Conservation (phyloP, 2,329 filamentous ascomycete species). For the Colletotrichum karsti region DNA sequence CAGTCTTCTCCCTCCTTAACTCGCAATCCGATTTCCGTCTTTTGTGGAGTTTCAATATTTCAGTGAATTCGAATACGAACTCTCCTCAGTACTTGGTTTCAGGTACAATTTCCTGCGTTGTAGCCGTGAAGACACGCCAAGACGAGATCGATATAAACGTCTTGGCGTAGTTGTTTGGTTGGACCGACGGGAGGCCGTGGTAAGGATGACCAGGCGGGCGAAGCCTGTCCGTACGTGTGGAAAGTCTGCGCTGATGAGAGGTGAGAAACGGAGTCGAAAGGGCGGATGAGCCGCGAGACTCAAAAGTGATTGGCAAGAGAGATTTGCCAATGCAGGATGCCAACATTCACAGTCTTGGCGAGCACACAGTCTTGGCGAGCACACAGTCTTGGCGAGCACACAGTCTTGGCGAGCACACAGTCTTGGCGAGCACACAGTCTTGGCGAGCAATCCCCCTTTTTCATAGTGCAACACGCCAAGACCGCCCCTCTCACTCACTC, state of each 20-base stretch:
- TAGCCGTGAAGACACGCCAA: slow-evolving; percentile 3
- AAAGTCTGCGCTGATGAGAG: neutral
- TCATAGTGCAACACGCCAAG: slow-evolving; percentile 24
- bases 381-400: too few relatives aligned
- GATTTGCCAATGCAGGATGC: slow-evolving; percentile 12
- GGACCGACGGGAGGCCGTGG: neutral
- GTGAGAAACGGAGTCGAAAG: neutral
- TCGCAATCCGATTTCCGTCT: too few relatives aligned
- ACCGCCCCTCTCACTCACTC: neutral
- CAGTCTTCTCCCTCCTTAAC: neutral
- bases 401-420: too few relatives aligned
- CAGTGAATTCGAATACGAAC: neutral
- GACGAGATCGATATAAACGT: slow-evolving; percentile 1
- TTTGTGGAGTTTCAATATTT: neutral
- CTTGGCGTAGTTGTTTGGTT: neutral
- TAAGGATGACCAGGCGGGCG: neutral
- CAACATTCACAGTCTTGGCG: slow-evolving; percentile 19
- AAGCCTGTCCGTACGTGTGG: neutral
- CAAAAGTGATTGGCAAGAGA: slow-evolving; percentile 6
- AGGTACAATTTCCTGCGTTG: slow-evolving; percentile 3
- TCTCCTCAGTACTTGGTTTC: neutral
- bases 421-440: too few relatives aligned
- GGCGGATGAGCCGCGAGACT: neutral
- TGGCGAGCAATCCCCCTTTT: slow-evolving; percentile 21
- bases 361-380: too few relatives aligned